These are phyloP conservation scores for Toxicodendron radicans DNA, from an alignment of 345 rosid species.

Conservation along the genomic window DNA sequence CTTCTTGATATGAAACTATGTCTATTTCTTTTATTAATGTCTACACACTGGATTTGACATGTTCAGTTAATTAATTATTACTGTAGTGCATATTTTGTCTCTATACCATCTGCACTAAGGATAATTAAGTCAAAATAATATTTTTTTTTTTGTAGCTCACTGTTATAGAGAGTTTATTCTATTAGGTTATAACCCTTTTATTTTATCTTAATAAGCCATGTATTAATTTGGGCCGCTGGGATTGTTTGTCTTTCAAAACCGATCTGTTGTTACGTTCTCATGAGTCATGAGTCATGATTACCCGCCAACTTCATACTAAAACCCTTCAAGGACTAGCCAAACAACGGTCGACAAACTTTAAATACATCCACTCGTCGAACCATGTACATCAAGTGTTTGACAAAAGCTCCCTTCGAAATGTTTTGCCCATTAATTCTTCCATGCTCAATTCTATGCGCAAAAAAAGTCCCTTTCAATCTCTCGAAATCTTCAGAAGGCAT, in stretches of 20 bases:
- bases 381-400: constrained; percentile 32
- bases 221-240: background rate
- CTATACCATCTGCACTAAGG: no score
- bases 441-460: constrained; percentile 39
- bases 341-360: background rate
- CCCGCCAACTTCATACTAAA: background rate
- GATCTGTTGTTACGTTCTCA: background rate
- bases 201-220: no score
- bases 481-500: constrained; percentile 41
- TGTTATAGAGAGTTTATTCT: no score
- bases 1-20: no score
- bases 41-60: no score
- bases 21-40: no score
- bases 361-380: background rate
- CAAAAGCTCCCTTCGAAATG: constrained; percentile 29
- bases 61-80: no score
- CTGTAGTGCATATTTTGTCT: no score
- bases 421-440: constrained; percentile 32
- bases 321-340: background rate
- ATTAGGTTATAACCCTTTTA: no score
- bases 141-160: no score
- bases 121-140: no score
- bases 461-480: constrained; percentile 37
- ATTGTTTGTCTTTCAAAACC: background rate
- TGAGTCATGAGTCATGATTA: no score